Conservation (phyloP, 176 grass and related monocot genomes). For the Microstegium vimineum region DNA sequence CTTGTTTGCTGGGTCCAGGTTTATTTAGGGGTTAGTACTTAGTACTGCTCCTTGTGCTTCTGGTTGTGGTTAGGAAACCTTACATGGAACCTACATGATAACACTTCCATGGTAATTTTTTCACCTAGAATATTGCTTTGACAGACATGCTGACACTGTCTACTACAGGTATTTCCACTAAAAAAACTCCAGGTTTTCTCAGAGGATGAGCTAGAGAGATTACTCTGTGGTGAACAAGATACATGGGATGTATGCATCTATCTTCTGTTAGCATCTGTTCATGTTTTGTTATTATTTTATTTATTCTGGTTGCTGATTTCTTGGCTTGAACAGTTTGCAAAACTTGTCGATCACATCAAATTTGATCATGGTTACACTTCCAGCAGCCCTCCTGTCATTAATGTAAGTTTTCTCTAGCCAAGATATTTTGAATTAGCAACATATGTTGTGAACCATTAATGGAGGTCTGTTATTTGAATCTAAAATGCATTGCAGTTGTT, state of each 20-base stretch:
- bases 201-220: slow-evolving; percentile 74
- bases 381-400: slow-evolving; percentile 67
- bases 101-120: neutral
- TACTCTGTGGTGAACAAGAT: slow-evolving; percentile 88
- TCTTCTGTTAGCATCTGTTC: slow-evolving; percentile 29
- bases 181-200: slow-evolving; percentile 68
- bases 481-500: slow-evolving; percentile 56
- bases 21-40: slow-evolving; percentile 4
- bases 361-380: slow-evolving; percentile 94
- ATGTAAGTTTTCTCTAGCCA: slow-evolving; percentile 48
- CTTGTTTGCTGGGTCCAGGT: neutral
- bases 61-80: neutral
- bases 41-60: neutral
- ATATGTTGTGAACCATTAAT: neutral
- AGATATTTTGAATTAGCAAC: slow-evolving; percentile 28
- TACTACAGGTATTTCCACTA: slow-evolving; percentile 78
- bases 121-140: neutral
- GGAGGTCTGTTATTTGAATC: slow-evolving; percentile 28
- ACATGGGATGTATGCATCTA: slow-evolving; percentile 74
- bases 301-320: slow-evolving; percentile 24
- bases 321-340: slow-evolving; percentile 63
- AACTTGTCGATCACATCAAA: slow-evolving; percentile 96
- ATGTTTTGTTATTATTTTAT: slow-evolving; percentile 13
- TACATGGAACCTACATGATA: slow-evolving; percentile 6
- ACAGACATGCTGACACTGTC: neutral